These are phyloP conservation scores for Urostyla sp. DNA, from an alignment of 73 alveolate genomes.

Conservation along the genomic window DNA sequence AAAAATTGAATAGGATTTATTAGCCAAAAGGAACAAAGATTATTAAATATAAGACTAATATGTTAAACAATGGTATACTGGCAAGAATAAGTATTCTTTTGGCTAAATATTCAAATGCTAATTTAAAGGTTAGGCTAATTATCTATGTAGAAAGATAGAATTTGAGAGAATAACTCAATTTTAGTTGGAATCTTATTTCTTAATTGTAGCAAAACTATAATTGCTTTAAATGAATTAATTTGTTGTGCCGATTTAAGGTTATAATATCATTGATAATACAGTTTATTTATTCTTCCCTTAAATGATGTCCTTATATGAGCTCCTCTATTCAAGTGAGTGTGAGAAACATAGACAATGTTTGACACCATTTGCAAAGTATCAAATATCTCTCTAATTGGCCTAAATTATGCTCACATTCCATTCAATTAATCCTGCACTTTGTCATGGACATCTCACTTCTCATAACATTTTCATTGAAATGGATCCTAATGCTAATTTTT, in stretches of 20 bases:
- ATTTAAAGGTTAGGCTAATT: conserved; percentile 70
- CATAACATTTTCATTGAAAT: conserved; percentile 73
- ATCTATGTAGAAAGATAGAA: conserved; percentile 69
- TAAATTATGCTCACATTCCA: conserved; percentile 68
- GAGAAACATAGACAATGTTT: conserved; percentile 37
- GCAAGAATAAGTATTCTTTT: conserved; percentile 63
- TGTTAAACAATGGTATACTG: conserved; percentile 28
- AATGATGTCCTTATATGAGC: conserved; percentile 70
- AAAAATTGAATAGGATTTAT: background rate
- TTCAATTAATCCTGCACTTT: conserved; percentile 43
- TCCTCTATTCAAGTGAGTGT: conserved; percentile 46
- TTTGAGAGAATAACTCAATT: conserved; percentile 82
- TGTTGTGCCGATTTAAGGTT: conserved; percentile 53
- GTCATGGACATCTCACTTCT: conserved; percentile 78
- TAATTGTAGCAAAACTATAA: conserved; percentile 52
- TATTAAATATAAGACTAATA: conserved; percentile 12
- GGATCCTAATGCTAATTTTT: conserved; percentile 43
- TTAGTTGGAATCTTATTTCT: conserved; percentile 66
- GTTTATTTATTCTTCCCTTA: conserved; percentile 47
- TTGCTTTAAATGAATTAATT: conserved; percentile 26
- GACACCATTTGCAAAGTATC: conserved; percentile 57
- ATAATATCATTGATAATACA: conserved; percentile 54
- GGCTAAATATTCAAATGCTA: conserved; percentile 72
- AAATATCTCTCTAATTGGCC: conserved; percentile 62
- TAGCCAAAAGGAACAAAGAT: conserved; percentile 14